Conservation (phyloP, 2,329 filamentous ascomycete species). For the Epichloe bromicola region DNA sequence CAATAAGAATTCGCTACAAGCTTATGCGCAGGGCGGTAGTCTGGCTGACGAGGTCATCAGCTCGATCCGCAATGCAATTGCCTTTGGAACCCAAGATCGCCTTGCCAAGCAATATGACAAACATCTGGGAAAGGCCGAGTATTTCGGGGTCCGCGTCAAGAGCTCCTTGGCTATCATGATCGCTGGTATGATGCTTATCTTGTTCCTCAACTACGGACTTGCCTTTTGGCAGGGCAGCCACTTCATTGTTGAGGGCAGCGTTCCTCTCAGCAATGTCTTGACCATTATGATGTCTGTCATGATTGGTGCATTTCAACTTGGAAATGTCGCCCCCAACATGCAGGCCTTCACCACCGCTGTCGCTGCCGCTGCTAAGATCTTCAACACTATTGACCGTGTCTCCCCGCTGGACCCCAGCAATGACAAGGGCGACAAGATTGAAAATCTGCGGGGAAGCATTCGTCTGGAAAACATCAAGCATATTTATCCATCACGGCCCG, state of each 20-base stretch:
- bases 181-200: slow-evolving; percentile 66
- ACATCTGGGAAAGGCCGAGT: slow-evolving; percentile 61
- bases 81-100: slow-evolving; percentile 87
- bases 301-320: slow-evolving; percentile 84
- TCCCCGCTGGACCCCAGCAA: slow-evolving; percentile 73
- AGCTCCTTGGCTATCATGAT: slow-evolving; percentile 64
- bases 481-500: slow-evolving; percentile 86
- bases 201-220: slow-evolving; percentile 79
- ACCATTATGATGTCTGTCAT: slow-evolving; percentile 85
- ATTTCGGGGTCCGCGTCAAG: slow-evolving; percentile 66
- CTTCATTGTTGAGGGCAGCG: slow-evolving; percentile 54
- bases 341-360: slow-evolving; percentile 77
- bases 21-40: slow-evolving; percentile 74
- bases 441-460: slow-evolving; percentile 57
- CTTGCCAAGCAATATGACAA: slow-evolving; percentile 75
- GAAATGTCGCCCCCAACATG: slow-evolving; percentile 72
- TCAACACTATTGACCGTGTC: slow-evolving; percentile 75
- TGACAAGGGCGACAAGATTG: slow-evolving; percentile 56
- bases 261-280: slow-evolving; percentile 57
- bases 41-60: slow-evolving; percentile 90
- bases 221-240: slow-evolving; percentile 80
- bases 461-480: slow-evolving; percentile 75
- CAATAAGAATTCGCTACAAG: slow-evolving; percentile 63
- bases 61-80: slow-evolving; percentile 82
- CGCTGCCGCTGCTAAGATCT: slow-evolving; percentile 83